Conservation (phyloP, 805 yeast species). For the Diddensiella transvaalensis region DNA sequence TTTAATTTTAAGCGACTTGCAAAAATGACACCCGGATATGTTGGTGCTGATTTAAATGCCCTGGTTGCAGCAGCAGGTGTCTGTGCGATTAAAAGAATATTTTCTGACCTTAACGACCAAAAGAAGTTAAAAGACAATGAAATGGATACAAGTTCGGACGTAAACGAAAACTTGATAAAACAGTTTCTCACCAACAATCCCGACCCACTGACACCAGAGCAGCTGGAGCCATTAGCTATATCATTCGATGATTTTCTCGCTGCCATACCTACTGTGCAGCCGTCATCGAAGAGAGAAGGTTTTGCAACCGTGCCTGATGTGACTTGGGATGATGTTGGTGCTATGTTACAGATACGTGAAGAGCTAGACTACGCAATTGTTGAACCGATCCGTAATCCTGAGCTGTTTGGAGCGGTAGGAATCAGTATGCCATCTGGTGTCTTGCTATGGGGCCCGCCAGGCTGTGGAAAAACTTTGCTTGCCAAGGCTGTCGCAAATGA, state of each 20-base stretch:
- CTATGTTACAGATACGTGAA: conserved; percentile 70
- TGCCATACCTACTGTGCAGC: conserved; percentile 92
- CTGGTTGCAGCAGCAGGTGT: conserved; percentile 94
- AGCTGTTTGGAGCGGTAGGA: conserved; percentile 83
- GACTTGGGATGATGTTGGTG: conserved; percentile 94
- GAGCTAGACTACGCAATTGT: conserved; percentile 97
- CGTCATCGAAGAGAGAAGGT: conserved; percentile 97
- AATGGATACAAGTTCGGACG: conserved; percentile 31
- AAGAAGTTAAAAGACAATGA: conserved; percentile 1
- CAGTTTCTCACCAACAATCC: conserved; percentile 52
- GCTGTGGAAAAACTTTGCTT: conserved; percentile 93
- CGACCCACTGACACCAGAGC: conserved; percentile 68
- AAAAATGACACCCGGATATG: conserved; percentile 93
- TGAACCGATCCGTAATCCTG: conserved; percentile 92
- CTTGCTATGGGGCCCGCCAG: conserved; percentile 98
- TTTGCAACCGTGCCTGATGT: conserved; percentile 98
- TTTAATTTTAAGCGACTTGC: conserved; percentile 74
- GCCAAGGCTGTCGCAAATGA: conserved; percentile 99
- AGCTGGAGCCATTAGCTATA: conserved; percentile 71
- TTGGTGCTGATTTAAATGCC: conserved; percentile 95
- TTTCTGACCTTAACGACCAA: conserved; percentile 42
- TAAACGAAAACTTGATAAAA: conserved; percentile 10
- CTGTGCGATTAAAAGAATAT: conserved; percentile 87
- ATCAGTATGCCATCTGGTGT: conserved; percentile 97
- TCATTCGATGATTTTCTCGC: conserved; percentile 72